These are phyloP conservation scores for Curvularia hawaiiensis DNA, from an alignment of 2,329 filamentous ascomycete genomes.

Conservation along the genomic window DNA sequence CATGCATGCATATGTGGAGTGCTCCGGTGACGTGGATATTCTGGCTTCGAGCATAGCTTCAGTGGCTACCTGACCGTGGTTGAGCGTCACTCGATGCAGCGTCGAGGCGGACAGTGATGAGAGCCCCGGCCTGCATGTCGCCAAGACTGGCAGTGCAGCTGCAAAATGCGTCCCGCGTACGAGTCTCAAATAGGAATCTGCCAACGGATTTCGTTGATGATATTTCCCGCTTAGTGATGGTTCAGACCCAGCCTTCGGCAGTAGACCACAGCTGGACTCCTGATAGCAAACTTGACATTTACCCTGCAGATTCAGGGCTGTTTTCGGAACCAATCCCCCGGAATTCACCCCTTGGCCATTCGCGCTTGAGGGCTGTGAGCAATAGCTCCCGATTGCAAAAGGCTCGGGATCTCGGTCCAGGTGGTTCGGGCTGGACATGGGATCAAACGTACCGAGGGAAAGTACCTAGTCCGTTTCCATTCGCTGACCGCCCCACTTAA, in stretches of 20 bases:
- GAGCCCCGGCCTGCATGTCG: slow-evolving; percentile 18
- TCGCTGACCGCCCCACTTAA: slow-evolving; percentile 32
- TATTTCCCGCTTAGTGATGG: not conserved
- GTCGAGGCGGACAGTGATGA: slow-evolving; percentile 9
- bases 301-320: slow-evolving; percentile 7
- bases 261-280: not conserved
- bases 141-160: slow-evolving; percentile 19
- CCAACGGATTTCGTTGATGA: slow-evolving; percentile 2
- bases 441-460: slow-evolving; percentile 1
- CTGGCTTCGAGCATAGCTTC: slow-evolving; percentile 11
- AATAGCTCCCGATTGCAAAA: not conserved
- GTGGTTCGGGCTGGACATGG: slow-evolving; percentile 2
- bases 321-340: slow-evolving; percentile 7
- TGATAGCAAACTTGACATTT: not conserved
- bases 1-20: slow-evolving; percentile 8
- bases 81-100: slow-evolving; percentile 6
- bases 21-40: slow-evolving; percentile 12
- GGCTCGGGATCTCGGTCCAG: slow-evolving; percentile 11
- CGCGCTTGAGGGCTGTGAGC: not conserved
- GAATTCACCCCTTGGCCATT: slow-evolving; percentile 3
- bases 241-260: not conserved
- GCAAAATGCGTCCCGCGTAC: slow-evolving; percentile 5
- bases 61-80: slow-evolving; percentile 15
- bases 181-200: slow-evolving; percentile 2
- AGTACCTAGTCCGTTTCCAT: slow-evolving; percentile 3